A percentile compares a stretch with the other conserved stretches of the same genome.
Conservation (phyloP, 2,329 filamentous ascomycete species). For the Scopulariopsis brevicaulis region DNA sequence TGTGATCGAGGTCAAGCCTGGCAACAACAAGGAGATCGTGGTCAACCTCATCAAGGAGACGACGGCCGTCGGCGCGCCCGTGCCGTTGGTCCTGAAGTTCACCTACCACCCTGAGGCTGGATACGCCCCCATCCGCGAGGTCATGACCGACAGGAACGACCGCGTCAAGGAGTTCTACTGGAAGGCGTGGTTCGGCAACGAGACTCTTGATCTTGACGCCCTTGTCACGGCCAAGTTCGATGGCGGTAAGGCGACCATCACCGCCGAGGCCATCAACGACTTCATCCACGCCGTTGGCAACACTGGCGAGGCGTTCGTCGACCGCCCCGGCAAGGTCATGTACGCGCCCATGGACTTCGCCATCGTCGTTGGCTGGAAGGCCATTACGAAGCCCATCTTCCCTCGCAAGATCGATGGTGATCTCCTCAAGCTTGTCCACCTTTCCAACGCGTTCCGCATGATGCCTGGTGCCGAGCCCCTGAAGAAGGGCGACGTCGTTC, state of each 20-base stretch:
- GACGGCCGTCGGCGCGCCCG: slow-evolving; percentile 70
- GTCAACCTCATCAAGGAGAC: slow-evolving; percentile 91
- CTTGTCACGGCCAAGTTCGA: slow-evolving; percentile 81
- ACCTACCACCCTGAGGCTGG: slow-evolving; percentile 90
- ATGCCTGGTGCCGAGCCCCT: slow-evolving; percentile 87
- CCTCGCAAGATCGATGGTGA: slow-evolving; percentile 93
- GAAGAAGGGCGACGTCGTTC: slow-evolving; percentile 88
- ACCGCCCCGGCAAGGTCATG: slow-evolving; percentile 85
- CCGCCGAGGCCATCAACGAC: slow-evolving; percentile 87
- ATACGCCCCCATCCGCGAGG: slow-evolving; percentile 93
- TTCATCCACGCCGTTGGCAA: slow-evolving; percentile 99
- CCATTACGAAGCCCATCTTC: slow-evolving; percentile 98
- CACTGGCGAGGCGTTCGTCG: slow-evolving; percentile 93
- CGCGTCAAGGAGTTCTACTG: slow-evolving; percentile 99
- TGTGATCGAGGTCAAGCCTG: slow-evolving; percentile 75
- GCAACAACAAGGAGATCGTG: slow-evolving; percentile 65
- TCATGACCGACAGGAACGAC: slow-evolving; percentile 93
- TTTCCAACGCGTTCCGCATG: slow-evolving; percentile 98
- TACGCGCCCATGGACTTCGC: slow-evolving; percentile 98
- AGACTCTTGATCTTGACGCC: slow-evolving; percentile 71
- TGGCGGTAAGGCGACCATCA: slow-evolving; percentile 78
- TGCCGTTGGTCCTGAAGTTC: slow-evolving; percentile 79
- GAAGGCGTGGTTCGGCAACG: slow-evolving; percentile 90
- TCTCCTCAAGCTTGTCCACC: slow-evolving; percentile 86
- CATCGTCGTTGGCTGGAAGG: slow-evolving; percentile 97